Base-by-base conservation (phyloP, 2,329 filamentous ascomycete species). In the Talaromyces atroroseus region DNA sequence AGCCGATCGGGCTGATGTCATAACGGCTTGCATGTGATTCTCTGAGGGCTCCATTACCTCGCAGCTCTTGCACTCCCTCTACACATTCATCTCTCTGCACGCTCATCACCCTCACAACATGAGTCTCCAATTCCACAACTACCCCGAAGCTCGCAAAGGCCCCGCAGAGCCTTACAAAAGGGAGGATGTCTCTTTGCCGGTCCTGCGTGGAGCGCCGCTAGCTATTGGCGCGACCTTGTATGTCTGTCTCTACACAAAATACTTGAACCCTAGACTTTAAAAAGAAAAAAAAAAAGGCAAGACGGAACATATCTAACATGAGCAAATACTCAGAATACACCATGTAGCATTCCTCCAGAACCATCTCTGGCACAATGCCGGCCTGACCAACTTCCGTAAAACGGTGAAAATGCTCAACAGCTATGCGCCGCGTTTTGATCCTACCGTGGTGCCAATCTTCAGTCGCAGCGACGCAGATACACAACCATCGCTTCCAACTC, bases 341-440 rank as follows among this genome's bases (percentile, higher is more conserved):
- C 82, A 80, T 24, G 73, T 85, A n/a, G 74, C 76, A 11, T 77
- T 81, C 45, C 60, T 92, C 8, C 86, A 88, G 58, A 80, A 78
- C 56, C 72, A 82, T 47, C 78, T 92, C 60, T 95, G 87, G 86
- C 75, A 73, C 49, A 90, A 90, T 74, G 86, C 88, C 20, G 84
- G 84, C 40, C 88, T 90, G 65, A 74, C 72, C 48, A 71, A 74
- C 4, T 73, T 89, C 42, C 81, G 82, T 48, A 54, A 54, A 20
- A 73, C 79, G 36, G 78, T 84, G 56, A 74, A 75, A 23, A 69
- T 78, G 20, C 73, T 90, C 29, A 74, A 82, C 49, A 72, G 80
- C 51, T 81, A 81, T 58, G 68, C 77, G 44, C 71, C 78, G 10
- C 77, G 80, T 57, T 82, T 77, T 64, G 81, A 85, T 64, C 82